Base-by-base conservation (phyloP, 2,329 filamentous ascomycete genomes). In the Paraconiothyrium brasiliense region DNA sequence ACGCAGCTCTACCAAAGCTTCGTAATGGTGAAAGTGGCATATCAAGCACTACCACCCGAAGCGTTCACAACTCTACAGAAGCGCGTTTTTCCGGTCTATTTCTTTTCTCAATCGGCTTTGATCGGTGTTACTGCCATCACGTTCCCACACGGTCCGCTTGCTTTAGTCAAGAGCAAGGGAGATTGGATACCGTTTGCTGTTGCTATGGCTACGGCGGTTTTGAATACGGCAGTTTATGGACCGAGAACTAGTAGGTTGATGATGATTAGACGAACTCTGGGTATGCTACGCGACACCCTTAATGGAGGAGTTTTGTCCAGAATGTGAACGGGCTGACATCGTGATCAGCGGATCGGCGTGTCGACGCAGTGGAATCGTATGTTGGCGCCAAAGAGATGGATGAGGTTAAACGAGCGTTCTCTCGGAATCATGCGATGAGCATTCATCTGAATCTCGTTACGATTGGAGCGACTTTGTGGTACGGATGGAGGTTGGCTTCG, bases 371-470 rank as follows among this genome's bases (percentile, higher is more conserved):
- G 44, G 32, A 1, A 43, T n/a, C 0, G 51, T 1, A 46, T 14
- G 16, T 59, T 0, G 70, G 64, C 41, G 27, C 6, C 27, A 63
- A 62, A 2, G 67, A 71, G 20, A 72, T 69, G 64, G 55, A 67
- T 43, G 44, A 50, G 2, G 49, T 78, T 1, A 79, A 80, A 55
- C 71, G 72, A 9, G 66, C 56, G 0, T 82, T 82, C 58, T 72
- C 74, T 1, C 63, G 67, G 11, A 74, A 74, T 24, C 79, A 82
- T 68, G 79, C 79, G 9, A 80, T 81, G 77, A 76, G 73, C 11
- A 81, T 82, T 34, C 80, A 81, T 72, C 35, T 82, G 24, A 82
- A 83, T 61, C 67, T 80, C 2, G 69, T 82, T 22, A 71, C 78
- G 0, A 69, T 82, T 54, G 62, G 64, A 13, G 71, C 68, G 50